These are phyloP conservation scores for Leccinellum albellum DNA, from an alignment of 768 basidiomycete genomes.

Conservation along the genomic window DNA sequence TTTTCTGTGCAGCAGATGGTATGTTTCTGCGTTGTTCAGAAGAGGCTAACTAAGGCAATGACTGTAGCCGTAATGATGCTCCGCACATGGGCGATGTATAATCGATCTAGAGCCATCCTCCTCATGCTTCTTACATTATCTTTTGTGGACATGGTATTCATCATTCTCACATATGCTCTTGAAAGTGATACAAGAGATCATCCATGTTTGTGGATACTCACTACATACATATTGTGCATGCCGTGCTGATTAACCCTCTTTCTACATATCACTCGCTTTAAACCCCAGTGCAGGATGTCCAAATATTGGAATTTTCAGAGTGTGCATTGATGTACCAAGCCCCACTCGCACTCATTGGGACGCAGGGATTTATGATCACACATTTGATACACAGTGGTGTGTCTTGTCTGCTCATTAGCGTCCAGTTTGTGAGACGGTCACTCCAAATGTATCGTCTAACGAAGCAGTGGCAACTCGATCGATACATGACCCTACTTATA, in stretches of 20 bases:
- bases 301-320: background rate
- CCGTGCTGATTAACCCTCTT: background rate
- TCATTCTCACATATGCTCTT: background rate
- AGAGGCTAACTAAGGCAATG: no score
- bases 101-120: background rate
- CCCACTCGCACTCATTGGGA: no score
- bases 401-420: background rate
- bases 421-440: background rate
- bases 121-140: background rate
- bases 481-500: background rate
- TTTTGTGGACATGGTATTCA: background rate
- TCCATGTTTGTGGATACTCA: background rate
- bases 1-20: background rate
- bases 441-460: background rate
- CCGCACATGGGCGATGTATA: background rate
- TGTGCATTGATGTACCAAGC: background rate
- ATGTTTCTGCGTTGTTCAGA: background rate
- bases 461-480: background rate
- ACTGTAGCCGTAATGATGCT: background rate
- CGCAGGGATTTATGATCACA: background rate
- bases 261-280: background rate
- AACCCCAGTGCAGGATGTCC: background rate
- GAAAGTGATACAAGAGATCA: background rate
- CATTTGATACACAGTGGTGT: background rate
- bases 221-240: background rate